Conservation (phyloP, 495 filamentous ascomycete genomes). For the Tuber magnatum region DNA sequence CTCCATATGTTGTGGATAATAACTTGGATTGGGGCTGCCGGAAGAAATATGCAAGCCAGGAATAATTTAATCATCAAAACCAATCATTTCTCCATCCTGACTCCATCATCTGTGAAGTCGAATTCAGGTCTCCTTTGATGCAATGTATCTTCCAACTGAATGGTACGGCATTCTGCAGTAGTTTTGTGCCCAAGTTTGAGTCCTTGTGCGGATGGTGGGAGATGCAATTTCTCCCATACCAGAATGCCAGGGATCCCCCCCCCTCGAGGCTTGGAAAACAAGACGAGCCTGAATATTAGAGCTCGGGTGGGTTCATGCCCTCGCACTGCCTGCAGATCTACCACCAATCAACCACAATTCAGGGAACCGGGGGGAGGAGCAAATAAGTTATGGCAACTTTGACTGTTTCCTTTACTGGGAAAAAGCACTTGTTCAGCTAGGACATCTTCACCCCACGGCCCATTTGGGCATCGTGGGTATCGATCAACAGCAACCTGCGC, state of each 20-base stretch:
- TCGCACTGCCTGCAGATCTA: neutral
- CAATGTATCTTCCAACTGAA: neutral
- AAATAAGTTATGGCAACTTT: neutral
- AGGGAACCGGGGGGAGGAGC: too few relatives aligned
- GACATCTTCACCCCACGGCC: neutral
- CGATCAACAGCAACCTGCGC: neutral
- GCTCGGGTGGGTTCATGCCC: neutral
- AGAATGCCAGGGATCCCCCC: neutral
- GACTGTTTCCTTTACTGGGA: neutral
- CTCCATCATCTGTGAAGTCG: neutral
- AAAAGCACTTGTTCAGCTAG: neutral
- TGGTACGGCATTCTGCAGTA: neutral
- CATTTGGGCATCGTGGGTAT: neutral
- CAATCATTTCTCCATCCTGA: too few relatives aligned
- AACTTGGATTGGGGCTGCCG: neutral
- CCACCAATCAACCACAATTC: too few relatives aligned
- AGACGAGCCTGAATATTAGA: neutral
- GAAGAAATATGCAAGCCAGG: too few relatives aligned
- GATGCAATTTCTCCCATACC: too few relatives aligned
- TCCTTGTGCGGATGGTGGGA: neutral
- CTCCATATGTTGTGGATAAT: too few relatives aligned
- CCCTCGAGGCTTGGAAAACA: neutral
- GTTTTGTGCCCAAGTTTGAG: neutral
- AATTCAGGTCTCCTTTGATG: neutral
- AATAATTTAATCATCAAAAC: neutral